Base-by-base conservation (phyloP, 768 basidiomycete species). In the Boletus reticulatus region DNA sequence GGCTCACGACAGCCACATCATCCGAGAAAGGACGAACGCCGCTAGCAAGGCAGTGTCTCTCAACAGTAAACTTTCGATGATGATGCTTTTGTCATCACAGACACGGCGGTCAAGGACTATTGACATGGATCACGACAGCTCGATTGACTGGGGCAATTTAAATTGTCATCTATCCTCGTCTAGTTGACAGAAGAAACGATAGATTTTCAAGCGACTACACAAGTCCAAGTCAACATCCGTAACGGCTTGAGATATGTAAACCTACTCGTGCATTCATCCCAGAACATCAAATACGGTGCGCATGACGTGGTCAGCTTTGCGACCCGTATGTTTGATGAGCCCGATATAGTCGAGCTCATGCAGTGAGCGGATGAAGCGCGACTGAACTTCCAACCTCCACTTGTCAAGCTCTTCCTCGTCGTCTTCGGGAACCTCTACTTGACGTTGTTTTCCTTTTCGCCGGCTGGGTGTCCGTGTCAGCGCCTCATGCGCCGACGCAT, bases 271-370 rank as follows among this genome's bases (percentile, higher is more conserved):
- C 29, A 19, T 52, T 62, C 53, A 70, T n/a, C 41, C 22, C 0
- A 55, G 39, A 27, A 58, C 56, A 16, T 90, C 89, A 59, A 84
- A 88, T 5, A 86, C 77, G 0, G 85, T 85, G 62, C 84, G 76
- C 60, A 85, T 63, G 45, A 93, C 82, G 73, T 91, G 90, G 63
- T 92, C 92, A 9, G 77, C 79, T 70, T 89, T 92, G 51, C 89
- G 76, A 43, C 85, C 83, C 0, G 88, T 91, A 58, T 89, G 89
- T 65, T 88, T 89, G 65, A 92, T 73, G 63, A 93, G 82, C 9
- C 92, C 92, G 36, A 92, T 70, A 62, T 84, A 85, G 64, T 93
- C 91, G 39, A 94, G 77, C 63, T 92, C 90, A 56, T 94, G 92
- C 67, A 93, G 64, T 12, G 89, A 84, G 17, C 88, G 81, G 49